Evolutionary conservation across 2,329 filamentous ascomycete species (phyloP), one percentile per base, ranked within the genome.

Genomic region (Colletotrichum lentis): DNA sequence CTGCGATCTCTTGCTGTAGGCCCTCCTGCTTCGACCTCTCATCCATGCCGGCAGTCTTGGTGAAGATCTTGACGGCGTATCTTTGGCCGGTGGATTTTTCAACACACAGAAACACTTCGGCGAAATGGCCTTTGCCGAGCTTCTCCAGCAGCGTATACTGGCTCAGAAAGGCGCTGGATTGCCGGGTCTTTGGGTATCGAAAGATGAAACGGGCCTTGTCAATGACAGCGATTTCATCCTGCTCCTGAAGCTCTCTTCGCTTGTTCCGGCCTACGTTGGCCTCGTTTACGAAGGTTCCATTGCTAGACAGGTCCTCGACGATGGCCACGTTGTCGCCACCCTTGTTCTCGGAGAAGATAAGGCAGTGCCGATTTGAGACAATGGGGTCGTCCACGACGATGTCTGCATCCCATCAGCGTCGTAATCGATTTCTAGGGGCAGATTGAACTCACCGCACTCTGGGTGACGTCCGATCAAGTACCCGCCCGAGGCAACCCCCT

Each of bases 211-310:
- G 89, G 10, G 92, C 93, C 75, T 93, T 90, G 74, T 93, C 90
- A 56, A 97, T 85, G 39, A 99, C 90, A 7, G 92, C 91, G 58
- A 99, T 91, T 78, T 98, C 94, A 73, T 99, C 96, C 44, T 92
- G 90, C 73, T 98, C 93, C 73, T 94, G 85, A 35, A 99, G 84
- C 77, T 97, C 93, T 67, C 95, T 88, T 62, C 93, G 87, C 78
- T 97, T 93, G 78, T 99, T 99, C 59, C 95, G 90, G 27, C 96
- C 96, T 27, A 99, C 88, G 37, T 97, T 86, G 18, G 90, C 91
- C 73, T 97, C 94, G 75, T 98, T 98, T 73, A 99, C 91, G 76
- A 94, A 99, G 0, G 96, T 99, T 58, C 96, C 96, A 76, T 99
- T 99, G 76, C 90, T 96, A 7, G 96, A 99, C 22, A 98, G 81